Conservation (phyloP, 2,329 filamentous ascomycete species). For the Phialocephala subalpina region DNA sequence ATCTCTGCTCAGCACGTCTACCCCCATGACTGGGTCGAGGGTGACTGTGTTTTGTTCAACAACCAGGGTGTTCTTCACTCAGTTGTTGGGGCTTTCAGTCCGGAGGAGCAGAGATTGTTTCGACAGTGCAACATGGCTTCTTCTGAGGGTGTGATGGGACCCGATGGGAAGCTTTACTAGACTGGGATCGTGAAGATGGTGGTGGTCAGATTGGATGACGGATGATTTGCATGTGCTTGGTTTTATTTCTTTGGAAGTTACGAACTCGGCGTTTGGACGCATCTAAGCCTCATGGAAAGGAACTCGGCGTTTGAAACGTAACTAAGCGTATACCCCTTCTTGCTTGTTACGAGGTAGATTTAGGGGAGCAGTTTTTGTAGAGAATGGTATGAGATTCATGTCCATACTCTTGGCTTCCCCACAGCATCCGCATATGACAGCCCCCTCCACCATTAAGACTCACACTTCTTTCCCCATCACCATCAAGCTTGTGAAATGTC, state of each 20-base stretch:
- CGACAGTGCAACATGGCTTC: slow-evolving; percentile 83
- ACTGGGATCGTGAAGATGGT: not conserved
- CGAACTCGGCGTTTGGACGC: slow-evolving; percentile 45
- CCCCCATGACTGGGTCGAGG: slow-evolving; percentile 79
- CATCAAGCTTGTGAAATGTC: slow-evolving; percentile 9
- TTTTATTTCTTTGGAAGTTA: slow-evolving; percentile 33
- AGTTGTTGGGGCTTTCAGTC: slow-evolving; percentile 77
- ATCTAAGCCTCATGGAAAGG: slow-evolving; percentile 44
- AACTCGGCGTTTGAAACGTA: slow-evolving; percentile 46
- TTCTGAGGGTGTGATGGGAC: slow-evolving; percentile 52
- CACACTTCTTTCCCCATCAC: not conserved
- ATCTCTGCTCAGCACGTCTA: slow-evolving; percentile 76
- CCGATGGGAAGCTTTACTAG: slow-evolving; percentile 44
- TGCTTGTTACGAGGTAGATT: slow-evolving; percentile 35
- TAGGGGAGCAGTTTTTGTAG: not conserved
- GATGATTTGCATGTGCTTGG: slow-evolving; percentile 19
- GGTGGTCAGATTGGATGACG: slow-evolving; percentile 8
- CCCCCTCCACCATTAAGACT: no score
- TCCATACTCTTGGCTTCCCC: not conserved
- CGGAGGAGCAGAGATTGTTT: slow-evolving; percentile 78
- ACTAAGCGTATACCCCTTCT: slow-evolving; percentile 46
- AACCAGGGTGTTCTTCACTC: slow-evolving; percentile 79
- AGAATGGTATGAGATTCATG: slow-evolving; percentile 1
- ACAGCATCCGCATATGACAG: not conserved
- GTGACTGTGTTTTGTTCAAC: slow-evolving; percentile 80